phyloP scores from a whole-genome alignment of 352 stramenopile species.

The Pythium monospermum region DNA sequence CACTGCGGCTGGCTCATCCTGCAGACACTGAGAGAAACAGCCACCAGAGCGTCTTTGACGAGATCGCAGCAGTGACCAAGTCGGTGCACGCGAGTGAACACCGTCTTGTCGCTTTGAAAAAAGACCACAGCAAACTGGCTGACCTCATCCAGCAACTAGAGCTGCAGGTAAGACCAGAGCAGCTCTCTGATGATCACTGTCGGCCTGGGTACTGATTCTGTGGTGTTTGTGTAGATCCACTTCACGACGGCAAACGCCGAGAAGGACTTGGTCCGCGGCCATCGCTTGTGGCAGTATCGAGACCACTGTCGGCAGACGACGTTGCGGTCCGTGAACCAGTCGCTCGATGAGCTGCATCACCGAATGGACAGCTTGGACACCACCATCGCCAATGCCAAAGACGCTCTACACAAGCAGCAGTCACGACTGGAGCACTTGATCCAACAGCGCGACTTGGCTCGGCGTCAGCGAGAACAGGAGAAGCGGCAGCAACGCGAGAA shows the following conservation, averaged over 20 bases:
- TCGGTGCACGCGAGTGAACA: background rate
- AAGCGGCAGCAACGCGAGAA: conserved; percentile 9
- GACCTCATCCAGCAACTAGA: conserved; percentile 4
- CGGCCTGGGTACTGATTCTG: too few species aligned
- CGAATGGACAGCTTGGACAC: background rate
- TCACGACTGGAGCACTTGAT: conserved; percentile 14
- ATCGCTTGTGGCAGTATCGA: conserved; percentile 13
- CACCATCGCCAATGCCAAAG: background rate
- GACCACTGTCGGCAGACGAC: conserved; percentile 13
- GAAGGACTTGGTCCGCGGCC: conserved; percentile 7
- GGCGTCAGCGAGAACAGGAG: conserved; percentile 21
- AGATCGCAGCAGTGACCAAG: conserved; percentile 6
- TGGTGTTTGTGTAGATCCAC: conserved; percentile 5
- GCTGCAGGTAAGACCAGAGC: conserved; percentile 13
- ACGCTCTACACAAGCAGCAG: background rate
- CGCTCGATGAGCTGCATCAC: background rate
- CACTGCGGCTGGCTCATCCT: background rate
- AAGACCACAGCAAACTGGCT: background rate
- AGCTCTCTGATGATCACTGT: too few species aligned
- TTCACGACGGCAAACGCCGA: conserved; percentile 6
- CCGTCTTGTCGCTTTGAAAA: background rate
- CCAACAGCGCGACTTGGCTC: conserved; percentile 11
- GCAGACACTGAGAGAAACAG: too few species aligned
- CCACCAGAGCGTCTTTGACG: conserved; percentile 4
- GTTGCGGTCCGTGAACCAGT: background rate